Evolutionary conservation across 495 filamentous ascomycete genomes (phyloP).

Genomic region (Oidiodendron maius): DNA sequence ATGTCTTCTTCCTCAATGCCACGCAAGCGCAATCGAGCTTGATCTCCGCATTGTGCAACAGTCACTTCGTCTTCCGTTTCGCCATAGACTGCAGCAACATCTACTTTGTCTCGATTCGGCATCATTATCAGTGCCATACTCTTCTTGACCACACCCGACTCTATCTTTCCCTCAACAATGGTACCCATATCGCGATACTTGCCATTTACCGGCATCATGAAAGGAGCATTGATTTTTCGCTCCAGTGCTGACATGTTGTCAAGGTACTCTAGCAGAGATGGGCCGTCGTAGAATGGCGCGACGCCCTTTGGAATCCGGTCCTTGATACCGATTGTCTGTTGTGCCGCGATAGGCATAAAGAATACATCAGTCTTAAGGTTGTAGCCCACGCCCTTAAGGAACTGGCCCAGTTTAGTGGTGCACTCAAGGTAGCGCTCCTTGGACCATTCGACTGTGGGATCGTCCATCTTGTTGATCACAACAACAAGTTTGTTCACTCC

Average conservation of each 20-base stretch:
- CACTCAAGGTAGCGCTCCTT: constrained; percentile 89
- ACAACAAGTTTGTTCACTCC: constrained; percentile 92
- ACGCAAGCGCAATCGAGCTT: constrained; percentile 85
- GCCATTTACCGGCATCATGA: constrained; percentile 97
- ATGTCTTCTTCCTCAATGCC: constrained; percentile 98
- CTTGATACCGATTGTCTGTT: constrained; percentile 80
- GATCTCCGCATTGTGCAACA: constrained; percentile 82
- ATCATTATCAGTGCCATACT: constrained; percentile 79
- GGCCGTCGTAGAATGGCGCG: constrained; percentile 78
- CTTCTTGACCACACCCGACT: constrained; percentile 89
- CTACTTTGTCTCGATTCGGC: constrained; percentile 80
- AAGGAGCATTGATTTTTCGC: constrained; percentile 93
- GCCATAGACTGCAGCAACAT: constrained; percentile 80
- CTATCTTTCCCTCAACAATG: constrained; percentile 95
- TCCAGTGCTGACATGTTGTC: constrained; percentile 86
- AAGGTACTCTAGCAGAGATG: constrained; percentile 92
- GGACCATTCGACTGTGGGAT: constrained; percentile 91
- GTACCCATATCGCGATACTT: constrained; percentile 98
- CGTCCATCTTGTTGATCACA: constrained; percentile 97
- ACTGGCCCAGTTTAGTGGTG: constrained; percentile 77
- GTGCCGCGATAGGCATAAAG: constrained; percentile 96
- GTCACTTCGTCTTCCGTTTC: constrained; percentile 91
- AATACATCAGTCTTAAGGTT: constrained; percentile 83
- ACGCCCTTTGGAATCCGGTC: constrained; percentile 74
- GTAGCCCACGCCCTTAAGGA: constrained; percentile 88